These are phyloP conservation scores for Smittium mucronatum DNA, from an alignment of 371 early-diverging fungal species.

Conservation along the genomic window DNA sequence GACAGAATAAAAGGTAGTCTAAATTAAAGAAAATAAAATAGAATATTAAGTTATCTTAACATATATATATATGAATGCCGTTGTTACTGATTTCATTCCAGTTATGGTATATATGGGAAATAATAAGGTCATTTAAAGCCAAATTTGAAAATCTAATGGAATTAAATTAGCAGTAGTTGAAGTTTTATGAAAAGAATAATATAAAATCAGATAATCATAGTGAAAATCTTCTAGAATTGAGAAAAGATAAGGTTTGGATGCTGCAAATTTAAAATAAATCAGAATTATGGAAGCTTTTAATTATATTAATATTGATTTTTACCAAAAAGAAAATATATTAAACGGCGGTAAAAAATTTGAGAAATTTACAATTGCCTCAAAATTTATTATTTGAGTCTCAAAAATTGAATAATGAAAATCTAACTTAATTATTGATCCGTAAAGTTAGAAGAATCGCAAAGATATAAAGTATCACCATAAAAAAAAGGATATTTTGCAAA, in stretches of 20 bases:
- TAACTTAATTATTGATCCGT: not conserved
- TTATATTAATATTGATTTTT: not conserved
- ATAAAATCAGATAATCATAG: not conserved
- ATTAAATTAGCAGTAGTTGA: not conserved
- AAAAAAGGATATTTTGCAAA: not conserved
- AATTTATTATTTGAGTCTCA: not conserved
- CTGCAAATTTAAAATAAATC: not conserved
- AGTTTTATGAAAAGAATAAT: not conserved
- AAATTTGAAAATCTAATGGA: not conserved
- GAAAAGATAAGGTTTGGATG: not conserved
- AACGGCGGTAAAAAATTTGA: not conserved
- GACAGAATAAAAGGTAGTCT: not conserved
- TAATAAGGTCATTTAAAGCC: not conserved
- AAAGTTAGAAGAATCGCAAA: constrained; percentile 1
- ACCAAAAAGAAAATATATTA: not conserved
- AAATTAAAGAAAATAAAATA: not conserved
- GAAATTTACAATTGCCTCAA: not conserved
- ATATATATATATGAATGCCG: not conserved
- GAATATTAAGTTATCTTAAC: not conserved
- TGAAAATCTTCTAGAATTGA: not conserved
- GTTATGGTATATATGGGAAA: not conserved
- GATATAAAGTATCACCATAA: not conserved
- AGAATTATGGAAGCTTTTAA: not conserved
- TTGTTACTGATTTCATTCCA: not conserved
- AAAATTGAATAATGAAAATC: no score